Percentiles rank a stretch among this genome's conserved stretches.
phyloP scores from a whole-genome alignment of 1,284 basidiomycete species.

The Irpex sp. region DNA sequence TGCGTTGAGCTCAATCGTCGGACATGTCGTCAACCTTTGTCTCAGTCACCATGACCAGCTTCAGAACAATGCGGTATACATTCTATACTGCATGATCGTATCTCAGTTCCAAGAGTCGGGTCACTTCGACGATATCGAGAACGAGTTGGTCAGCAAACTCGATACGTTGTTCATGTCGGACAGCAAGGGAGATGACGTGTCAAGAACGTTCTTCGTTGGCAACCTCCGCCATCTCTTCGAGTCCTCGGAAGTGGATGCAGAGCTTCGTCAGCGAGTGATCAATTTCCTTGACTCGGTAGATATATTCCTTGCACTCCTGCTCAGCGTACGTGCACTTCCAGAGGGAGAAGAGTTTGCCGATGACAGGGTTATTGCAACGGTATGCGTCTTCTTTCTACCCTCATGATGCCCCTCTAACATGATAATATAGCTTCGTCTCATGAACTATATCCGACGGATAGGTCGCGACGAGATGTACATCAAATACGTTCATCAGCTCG shows the following conservation, averaged over 20 bases:
- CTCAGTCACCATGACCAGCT: conserved; percentile 93
- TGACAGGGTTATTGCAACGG: conserved; percentile 91
- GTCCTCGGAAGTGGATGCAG: conserved; percentile 74
- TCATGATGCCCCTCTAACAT: neutral
- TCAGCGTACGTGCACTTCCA: conserved; percentile 90
- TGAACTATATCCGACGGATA: conserved; percentile 88
- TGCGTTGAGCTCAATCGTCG: conserved; percentile 82
- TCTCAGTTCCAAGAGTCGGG: conserved; percentile 83
- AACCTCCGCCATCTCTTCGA: conserved; percentile 90
- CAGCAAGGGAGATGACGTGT: conserved; percentile 86
- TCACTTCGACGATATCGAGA: conserved; percentile 86
- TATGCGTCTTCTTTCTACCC: conserved; percentile 23
- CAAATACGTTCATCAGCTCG: conserved; percentile 92
- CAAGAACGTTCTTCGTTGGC: conserved; percentile 91
- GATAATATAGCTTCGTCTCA: conserved; percentile 69
- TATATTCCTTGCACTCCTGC: conserved; percentile 89
- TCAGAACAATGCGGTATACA: conserved; percentile 87
- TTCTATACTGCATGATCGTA: conserved; percentile 95
- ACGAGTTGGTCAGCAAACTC: conserved; percentile 91
- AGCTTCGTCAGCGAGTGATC: conserved; percentile 75
- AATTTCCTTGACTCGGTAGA: conserved; percentile 89
- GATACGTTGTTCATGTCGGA: conserved; percentile 93
- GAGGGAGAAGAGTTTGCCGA: conserved; percentile 93
- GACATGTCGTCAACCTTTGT: conserved; percentile 89
- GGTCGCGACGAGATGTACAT: conserved; percentile 89